Percentiles rank a stretch among this genome's conserved stretches.
phyloP scores from a whole-genome alignment of 495 filamentous ascomycete species.

The Aspergillus saccharolyticus region DNA sequence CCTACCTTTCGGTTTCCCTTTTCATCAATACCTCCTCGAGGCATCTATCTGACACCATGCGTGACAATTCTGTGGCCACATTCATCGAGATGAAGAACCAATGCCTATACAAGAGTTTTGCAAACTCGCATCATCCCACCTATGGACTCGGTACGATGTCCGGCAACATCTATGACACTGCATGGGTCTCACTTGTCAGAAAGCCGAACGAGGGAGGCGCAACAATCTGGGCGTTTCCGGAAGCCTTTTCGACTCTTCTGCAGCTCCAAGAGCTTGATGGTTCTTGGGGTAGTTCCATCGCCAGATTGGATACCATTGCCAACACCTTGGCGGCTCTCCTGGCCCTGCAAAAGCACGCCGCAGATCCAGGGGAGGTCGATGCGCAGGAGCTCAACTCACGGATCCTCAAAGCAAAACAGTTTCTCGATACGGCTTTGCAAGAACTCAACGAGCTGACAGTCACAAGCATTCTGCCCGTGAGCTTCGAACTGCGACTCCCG shows the following conservation, averaged over 20 bases:
- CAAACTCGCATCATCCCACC: too few species aligned
- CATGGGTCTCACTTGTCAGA: constrained; percentile 42
- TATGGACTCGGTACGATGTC: constrained; percentile 24
- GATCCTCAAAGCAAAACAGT: neutral
- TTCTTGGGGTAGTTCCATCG: constrained; percentile 13
- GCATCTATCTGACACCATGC: too few species aligned
- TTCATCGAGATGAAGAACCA: too few species aligned
- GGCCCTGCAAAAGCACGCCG: constrained; percentile 8
- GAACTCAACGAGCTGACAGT: neutral
- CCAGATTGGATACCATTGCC: constrained; percentile 21
- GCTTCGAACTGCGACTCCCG: neutral
- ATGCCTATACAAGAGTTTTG: too few species aligned
- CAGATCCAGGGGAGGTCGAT: neutral
- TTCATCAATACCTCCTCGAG: too few species aligned
- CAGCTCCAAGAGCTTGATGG: constrained; percentile 16
- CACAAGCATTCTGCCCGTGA: neutral
- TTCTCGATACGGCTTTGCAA: neutral
- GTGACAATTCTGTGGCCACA: too few species aligned
- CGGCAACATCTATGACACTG: constrained; percentile 39
- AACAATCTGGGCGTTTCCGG: constrained; percentile 21
- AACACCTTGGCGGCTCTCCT: constrained; percentile 24
- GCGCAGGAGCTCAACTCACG: neutral
- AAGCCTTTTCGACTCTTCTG: constrained; percentile 20
- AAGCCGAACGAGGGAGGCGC: constrained; percentile 16
- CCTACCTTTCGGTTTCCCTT: too few species aligned